Evolutionary conservation across 139 green algal genomes (phyloP).

Genomic region (Choricystis sp.): DNA sequence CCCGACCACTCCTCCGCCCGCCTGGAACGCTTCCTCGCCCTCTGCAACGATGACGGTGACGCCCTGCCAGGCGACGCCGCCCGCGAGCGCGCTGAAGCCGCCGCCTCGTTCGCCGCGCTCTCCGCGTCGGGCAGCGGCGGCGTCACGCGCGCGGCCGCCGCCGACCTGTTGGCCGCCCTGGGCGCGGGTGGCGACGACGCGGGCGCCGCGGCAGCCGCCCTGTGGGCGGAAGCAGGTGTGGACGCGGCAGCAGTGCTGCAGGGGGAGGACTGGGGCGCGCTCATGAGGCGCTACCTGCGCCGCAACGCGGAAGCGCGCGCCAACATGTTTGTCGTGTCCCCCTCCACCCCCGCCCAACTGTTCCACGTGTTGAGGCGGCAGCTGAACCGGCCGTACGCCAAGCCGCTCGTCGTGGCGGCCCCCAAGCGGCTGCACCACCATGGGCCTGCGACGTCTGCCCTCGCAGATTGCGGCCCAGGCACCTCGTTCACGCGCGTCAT

Average conservation of each 20-base stretch:
- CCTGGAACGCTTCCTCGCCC: constrained; percentile 57
- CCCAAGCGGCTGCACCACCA: constrained; percentile 66
- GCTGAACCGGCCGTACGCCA: constrained; percentile 27
- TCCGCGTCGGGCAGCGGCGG: too few species aligned
- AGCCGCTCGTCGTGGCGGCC: constrained; percentile 38
- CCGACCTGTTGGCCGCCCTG: background rate
- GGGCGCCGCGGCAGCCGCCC: background rate
- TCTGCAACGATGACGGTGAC: constrained; percentile 48
- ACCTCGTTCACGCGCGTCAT: constrained; percentile 62
- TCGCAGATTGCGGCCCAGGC: constrained; percentile 36
- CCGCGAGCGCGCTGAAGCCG: constrained; percentile 1
- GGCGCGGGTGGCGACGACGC: background rate
- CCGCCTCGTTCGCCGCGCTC: background rate
- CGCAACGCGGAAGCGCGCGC: constrained; percentile 30
- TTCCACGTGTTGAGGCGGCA: constrained; percentile 52
- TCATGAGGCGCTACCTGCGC: constrained; percentile 47
- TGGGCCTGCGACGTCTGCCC: constrained; percentile 30
- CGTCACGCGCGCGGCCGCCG: background rate
- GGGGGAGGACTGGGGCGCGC: constrained; percentile 29
- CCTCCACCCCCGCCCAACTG: constrained; percentile 52
- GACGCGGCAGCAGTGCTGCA: constrained; percentile 7
- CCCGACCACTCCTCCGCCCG: constrained; percentile 62
- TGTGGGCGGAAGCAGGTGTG: constrained; percentile 40
- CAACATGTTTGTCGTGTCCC: constrained; percentile 45
- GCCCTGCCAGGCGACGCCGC: constrained; percentile 33